Evolutionary conservation across 2,329 filamentous ascomycete genomes (phyloP), one percentile per base, ranked within the genome.

Genomic region (Amauroascus verrucosus): DNA sequence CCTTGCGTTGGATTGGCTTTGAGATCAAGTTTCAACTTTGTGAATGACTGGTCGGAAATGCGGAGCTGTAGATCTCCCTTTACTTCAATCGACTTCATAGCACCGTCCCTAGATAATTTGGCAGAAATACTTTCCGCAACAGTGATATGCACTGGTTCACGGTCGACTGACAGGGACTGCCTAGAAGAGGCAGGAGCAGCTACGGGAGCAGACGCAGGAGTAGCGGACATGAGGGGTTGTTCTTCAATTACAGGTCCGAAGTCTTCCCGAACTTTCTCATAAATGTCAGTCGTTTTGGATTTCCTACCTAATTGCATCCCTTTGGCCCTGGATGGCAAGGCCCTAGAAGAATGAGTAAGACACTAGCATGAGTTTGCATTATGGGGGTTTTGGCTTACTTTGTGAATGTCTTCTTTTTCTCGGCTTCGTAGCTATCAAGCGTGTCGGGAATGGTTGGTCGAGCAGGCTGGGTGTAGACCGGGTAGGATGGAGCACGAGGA

Each of bases 261-360:
- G 60, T 97, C 91, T 56, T 87, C 88, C 60, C 89, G 85, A 32
- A 98, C 90, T 64, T 90, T 86, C 72, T 97, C 91, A 68, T 95
- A 97, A 78, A 97, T 95, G 69, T 95, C 91, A 28, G 86, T 95
- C 20, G 88, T 90, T 77, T 97, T 97, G 56, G 88, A 95, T 75
- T 98, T 98, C 77, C 97, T 97, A 72, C 93, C 93, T 54, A 98
- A 77, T 71, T 97, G 91, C 94, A 98, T 98, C 61, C 93, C 93
- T 77, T 98, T 98, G 63, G 88, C 89, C 73, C 94, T 88, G 56
- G 84, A 80, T 48, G 86, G 66, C 28, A 74, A 54, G 16, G 72
- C 67, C 57, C 81, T 64, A 81, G 67, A 26, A 3, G 14, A 18
- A 49, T 54, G 11, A 54, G 44, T 24, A 50, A 20, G n/a, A n/a